Evolutionary conservation across 192 early-diverging fungal genomes (phyloP), one percentile per base, ranked within the genome.

Genomic region (Umbelopsis sp.): DNA sequence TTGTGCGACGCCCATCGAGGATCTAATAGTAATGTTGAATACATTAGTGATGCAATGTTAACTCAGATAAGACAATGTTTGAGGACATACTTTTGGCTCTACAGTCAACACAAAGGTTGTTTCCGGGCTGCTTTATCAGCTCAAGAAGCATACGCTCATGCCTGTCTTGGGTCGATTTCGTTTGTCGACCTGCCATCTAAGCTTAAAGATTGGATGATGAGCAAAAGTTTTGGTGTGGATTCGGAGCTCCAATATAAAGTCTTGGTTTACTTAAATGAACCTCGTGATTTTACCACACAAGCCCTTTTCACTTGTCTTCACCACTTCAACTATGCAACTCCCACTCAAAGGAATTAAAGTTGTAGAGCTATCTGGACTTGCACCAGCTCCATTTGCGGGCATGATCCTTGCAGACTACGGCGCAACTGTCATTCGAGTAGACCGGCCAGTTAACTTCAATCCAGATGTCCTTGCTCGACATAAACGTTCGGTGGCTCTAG

Each of bases 1-100:
- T 94, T 95, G 90, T 91, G 92, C 3, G 93, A 95, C 35, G 92
- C 88, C 92, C 92, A 94, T 50, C 90, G 91, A 20, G 93, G 91
- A n/a, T 87, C 92, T 94, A 87, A 11, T 69, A 4, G 2, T 18
- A 30, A 18, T 27, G 4, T 7, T 33, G 30, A 1, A 37, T 18
- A 0, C 6, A 30, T 61, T 35, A 61, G 55, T 61, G 27, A 15
- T 35, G 10, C 27, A 15, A 16, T 6, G 5, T 53, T 35, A 35
- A 61, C 55, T 61, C 55, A 25, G 55, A 35, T 35, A 33, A 15
- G 2, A 16, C 13, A n/a, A 18, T 27, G 21, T 25, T 41, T 21
- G 7, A 46, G 49, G 9, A 72, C 81, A 64, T 84, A 90, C 92
- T 89, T 71, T 86, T 84, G 18, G 85, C 83, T 33, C 86, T 84